A percentile compares a stretch with the other conserved stretches of the same genome.
Evolutionary conservation across 345 rosid species (phyloP).

Genomic region (Gossypium australe): DNA sequence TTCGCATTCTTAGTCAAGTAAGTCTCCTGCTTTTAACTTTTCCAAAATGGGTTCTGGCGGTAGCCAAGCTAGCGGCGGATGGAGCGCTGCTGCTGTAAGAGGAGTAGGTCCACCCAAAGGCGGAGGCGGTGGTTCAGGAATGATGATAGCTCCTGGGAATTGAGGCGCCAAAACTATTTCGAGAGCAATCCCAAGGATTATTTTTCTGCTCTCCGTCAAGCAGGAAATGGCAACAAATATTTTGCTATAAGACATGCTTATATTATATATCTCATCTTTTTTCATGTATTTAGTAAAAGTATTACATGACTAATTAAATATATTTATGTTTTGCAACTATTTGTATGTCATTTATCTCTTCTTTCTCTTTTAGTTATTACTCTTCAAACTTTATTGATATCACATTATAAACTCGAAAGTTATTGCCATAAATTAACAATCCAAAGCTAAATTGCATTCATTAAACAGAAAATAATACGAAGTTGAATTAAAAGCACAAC

Average conservation of each 20-base stretch:
- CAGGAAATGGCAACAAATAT: not conserved
- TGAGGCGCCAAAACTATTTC: not conserved
- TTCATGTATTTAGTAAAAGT: not conserved
- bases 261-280: not conserved
- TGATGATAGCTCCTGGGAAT: not conserved
- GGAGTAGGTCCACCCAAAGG: not conserved
- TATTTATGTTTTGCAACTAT: no score
- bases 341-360: no score
- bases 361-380: no score
- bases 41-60: not conserved
- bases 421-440: not conserved
- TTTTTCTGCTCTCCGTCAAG: constrained; percentile 8
- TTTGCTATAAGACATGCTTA: not conserved
- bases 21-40: no score
- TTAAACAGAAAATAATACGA: not conserved
- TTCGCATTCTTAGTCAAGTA: no score
- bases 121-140: constrained; percentile 2
- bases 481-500: not conserved
- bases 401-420: not conserved
- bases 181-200: constrained; percentile 15
- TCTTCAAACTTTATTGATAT: no score
- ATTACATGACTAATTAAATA: not conserved
- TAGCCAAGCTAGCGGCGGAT: not conserved
- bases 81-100: not conserved
- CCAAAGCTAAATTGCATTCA: not conserved